Conservation (phyloP, 1,284 basidiomycete genomes). For the Exobasidium rhododendri region DNA sequence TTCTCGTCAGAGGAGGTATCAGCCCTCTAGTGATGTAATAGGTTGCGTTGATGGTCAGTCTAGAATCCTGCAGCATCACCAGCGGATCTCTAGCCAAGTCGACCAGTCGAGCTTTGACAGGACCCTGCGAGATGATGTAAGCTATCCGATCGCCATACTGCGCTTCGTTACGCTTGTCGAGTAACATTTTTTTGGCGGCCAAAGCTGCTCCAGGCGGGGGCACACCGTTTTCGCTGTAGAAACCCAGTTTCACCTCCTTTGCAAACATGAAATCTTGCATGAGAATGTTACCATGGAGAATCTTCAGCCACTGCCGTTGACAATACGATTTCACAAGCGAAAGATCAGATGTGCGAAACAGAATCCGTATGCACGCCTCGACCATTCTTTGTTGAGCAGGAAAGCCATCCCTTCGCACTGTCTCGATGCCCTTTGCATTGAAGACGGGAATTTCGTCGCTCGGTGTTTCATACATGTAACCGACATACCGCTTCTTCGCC, state of each 20-base stretch:
- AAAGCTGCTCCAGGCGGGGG: conserved; percentile 88
- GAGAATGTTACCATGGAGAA: conserved; percentile 74
- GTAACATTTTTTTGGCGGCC: conserved; percentile 70
- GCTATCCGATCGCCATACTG: conserved; percentile 91
- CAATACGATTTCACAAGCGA: conserved; percentile 86
- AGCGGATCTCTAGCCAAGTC: conserved; percentile 78
- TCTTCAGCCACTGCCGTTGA: conserved; percentile 76
- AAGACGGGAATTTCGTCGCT: conserved; percentile 77
- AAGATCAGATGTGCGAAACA: conserved; percentile 84
- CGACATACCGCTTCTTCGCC: conserved; percentile 96
- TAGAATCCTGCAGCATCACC: conserved; percentile 69
- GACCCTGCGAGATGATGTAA: conserved; percentile 76
- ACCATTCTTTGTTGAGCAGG: conserved; percentile 50
- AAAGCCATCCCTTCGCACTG: conserved; percentile 73
- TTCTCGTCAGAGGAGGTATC: conserved; percentile 81
- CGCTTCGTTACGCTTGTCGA: conserved; percentile 76
- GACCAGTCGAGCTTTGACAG: conserved; percentile 68
- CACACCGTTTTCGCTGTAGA: conserved; percentile 67
- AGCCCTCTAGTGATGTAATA: conserved; percentile 88
- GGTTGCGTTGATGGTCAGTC: conserved; percentile 70
- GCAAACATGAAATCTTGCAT: conserved; percentile 90
- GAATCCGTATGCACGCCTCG: conserved; percentile 57
- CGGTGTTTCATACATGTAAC: conserved; percentile 84
- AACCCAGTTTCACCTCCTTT: conserved; percentile 84
- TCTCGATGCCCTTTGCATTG: conserved; percentile 97